phyloP scores from a whole-genome alignment of 345 rosid genomes.

The Gossypium longicalyx region DNA sequence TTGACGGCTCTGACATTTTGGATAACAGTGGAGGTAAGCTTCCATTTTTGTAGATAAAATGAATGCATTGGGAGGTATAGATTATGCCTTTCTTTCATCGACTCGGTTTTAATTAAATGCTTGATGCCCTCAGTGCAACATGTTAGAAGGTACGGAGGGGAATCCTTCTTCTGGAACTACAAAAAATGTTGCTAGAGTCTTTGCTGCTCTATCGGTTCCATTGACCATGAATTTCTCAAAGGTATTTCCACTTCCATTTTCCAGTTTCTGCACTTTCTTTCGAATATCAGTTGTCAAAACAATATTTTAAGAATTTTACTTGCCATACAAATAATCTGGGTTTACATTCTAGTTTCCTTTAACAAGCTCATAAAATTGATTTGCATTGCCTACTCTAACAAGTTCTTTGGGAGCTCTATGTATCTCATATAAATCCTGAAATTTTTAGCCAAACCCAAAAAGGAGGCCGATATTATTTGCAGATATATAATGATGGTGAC shows the following conservation, averaged over 20 bases:
- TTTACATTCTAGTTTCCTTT: not conserved
- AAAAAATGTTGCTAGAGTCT: constrained; percentile 50
- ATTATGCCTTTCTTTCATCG: not conserved
- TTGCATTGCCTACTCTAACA: not conserved
- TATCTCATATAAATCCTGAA: not conserved
- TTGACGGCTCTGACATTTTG: constrained; percentile 59
- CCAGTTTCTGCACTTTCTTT: not conserved
- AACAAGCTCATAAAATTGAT: not conserved
- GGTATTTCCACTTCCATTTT: constrained; percentile 29
- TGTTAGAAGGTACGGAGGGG: constrained; percentile 92
- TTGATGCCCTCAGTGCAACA: constrained; percentile 43
- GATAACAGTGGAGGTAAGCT: constrained; percentile 78
- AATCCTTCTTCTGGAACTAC: constrained; percentile 51
- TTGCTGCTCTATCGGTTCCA: constrained; percentile 68
- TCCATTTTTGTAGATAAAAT: not conserved
- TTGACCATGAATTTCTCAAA: constrained; percentile 70
- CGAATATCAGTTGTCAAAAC: not conserved
- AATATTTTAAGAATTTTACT: not conserved
- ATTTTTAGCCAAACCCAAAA: not conserved
- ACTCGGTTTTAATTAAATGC: not conserved
- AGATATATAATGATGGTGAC: not conserved
- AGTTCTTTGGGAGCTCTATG: not conserved
- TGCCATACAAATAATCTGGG: not conserved
- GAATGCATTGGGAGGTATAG: not conserved
- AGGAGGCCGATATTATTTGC: not conserved